Base-by-base conservation (phyloP, 2,329 filamentous ascomycete species). In the Sporothrix luriei region DNA sequence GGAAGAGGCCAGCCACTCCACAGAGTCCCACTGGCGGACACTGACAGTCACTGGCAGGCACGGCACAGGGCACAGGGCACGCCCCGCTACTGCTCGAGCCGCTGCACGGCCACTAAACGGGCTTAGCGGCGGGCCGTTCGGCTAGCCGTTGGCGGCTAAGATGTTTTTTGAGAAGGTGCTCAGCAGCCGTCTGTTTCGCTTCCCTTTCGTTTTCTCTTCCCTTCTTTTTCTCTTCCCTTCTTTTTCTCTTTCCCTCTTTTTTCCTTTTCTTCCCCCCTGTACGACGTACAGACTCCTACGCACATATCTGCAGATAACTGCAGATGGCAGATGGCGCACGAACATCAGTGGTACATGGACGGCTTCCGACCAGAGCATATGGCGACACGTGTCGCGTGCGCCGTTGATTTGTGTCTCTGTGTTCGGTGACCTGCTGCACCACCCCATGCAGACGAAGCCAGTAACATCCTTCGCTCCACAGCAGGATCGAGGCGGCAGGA, bases 81-180 rank as follows among this genome's bases (percentile, higher is more conserved):
- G 24, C 38, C 11, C 57, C 21, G 57, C 38, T 62, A 16, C 10
- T 19, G 21, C 21, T 62, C 33, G 33, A 33, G 61, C 46, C 61
- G 43, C 43, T 64, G 43, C 46, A 64, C 16, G 49, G 24, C 7
- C 43, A 33, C 61, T 9, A 64, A 64, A 49, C 24, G 21, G 46
- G 43, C 38, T 33, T 64, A 64, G 61, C 43, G 61, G 61, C 61
- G 61, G 61, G 43, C 61, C 61, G 61, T 7, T 16, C 61, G 61
- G 61, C 61, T 62, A 24, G 46, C 61, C 43, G 61, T 64, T 64
- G 24, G 21, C 16, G 14, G 33, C 11, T 64, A n/a, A 16, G 48
- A 5, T 43, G 9, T 13, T 48, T n/a, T 29, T n/a, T n/a, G 19
- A 40, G 29, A n/a, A n/a, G 14, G 16, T 10, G 16, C 16, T 21